Conservation (phyloP, 805 yeast species). For the Tetrapisispora arboricola region DNA sequence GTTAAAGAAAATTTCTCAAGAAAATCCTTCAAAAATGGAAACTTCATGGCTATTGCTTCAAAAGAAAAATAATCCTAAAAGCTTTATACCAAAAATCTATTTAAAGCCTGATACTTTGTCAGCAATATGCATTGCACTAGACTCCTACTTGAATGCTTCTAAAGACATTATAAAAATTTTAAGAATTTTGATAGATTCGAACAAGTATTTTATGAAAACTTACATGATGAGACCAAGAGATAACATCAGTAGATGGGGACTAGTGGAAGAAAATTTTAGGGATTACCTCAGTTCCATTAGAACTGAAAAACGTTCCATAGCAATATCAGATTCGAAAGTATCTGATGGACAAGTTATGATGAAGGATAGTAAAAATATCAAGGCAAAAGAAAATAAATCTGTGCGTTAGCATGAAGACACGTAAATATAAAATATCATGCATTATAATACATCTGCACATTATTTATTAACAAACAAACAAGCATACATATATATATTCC, state of each 20-base stretch:
- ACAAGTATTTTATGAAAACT: conserved; percentile 28
- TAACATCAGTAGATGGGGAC: conserved; percentile 16
- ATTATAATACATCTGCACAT: neutral
- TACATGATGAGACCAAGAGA: conserved; percentile 20
- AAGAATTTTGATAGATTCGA: conserved; percentile 12
- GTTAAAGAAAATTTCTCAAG: conserved; percentile 9
- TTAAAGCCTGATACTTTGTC: conserved; percentile 18
- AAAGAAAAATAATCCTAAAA: conserved; percentile 12
- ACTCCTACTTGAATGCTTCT: conserved; percentile 18
- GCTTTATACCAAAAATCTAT: conserved; percentile 20
- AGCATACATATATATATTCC: neutral
- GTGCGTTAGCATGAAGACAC: too few relatives aligned
- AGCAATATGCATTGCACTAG: conserved; percentile 11
- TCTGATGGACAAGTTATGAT: too few relatives aligned
- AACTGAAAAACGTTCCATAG: neutral
- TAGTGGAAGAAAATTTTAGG: conserved; percentile 12
- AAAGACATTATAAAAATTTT: conserved; percentile 10
- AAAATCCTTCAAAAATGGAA: conserved; percentile 9
- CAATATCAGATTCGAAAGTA: neutral
- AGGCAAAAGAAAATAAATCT: too few relatives aligned
- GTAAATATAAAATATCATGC: too few relatives aligned
- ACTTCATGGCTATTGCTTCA: conserved; percentile 15
- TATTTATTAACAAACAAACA: neutral
- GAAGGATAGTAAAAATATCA: too few relatives aligned
- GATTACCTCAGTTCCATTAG: conserved; percentile 14